Evolutionary conservation across 176 grass and related monocot genomes (phyloP).

Genomic region (Avena insularis): DNA sequence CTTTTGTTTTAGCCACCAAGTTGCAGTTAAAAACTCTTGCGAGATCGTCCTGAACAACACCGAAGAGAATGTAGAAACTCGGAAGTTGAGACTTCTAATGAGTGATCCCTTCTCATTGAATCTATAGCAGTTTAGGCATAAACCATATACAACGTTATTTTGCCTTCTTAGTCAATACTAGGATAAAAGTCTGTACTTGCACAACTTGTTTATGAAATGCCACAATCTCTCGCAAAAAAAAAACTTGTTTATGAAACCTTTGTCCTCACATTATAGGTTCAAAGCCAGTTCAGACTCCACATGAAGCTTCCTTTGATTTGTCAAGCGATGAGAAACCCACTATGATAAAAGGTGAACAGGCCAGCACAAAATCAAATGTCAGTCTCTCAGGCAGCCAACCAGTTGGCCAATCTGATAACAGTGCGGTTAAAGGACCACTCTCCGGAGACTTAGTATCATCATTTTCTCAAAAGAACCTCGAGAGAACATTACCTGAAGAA

Average conservation of each 20-base stretch:
- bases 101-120: background rate
- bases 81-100: background rate
- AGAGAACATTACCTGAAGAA: constrained; percentile 17
- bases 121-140: background rate
- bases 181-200: background rate
- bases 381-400: constrained; percentile 5
- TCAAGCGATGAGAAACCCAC: constrained; percentile 3
- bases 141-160: background rate
- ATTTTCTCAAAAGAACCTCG: constrained; percentile 10
- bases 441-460: background rate
- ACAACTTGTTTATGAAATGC: background rate
- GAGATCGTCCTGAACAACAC: too few species aligned
- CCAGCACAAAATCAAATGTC: background rate
- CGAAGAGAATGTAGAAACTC: background rate
- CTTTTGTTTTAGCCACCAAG: too few species aligned
- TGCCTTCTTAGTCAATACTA: background rate
- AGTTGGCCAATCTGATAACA: constrained; percentile 4
- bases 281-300: background rate
- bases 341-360: background rate
- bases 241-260: background rate
- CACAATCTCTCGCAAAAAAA: too few species aligned
- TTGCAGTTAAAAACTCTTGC: too few species aligned
- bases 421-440: background rate
- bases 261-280: constrained; percentile 17
- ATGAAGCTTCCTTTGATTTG: constrained; percentile 24